Evolutionary conservation across 805 yeast species (phyloP).

Genomic region (Metschnikowia cerradonensis): DNA sequence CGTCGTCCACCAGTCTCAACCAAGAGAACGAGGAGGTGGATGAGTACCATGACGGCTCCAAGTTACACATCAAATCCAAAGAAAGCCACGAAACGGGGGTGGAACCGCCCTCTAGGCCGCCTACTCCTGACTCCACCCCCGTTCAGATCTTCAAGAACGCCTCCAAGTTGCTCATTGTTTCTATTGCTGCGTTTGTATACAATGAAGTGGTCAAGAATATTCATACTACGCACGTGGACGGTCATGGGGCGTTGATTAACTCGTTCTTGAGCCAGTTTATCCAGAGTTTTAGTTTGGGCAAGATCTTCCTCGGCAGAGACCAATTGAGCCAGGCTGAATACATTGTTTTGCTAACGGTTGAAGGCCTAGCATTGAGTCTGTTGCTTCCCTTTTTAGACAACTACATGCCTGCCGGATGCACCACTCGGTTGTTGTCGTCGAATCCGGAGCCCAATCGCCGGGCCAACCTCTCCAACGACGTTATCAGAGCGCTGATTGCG

Average conservation of each 20-base stretch:
- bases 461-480: constrained; percentile 33
- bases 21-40: constrained; percentile 22
- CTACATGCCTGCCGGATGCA: constrained; percentile 26
- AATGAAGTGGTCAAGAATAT: constrained; percentile 50
- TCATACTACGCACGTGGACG: constrained; percentile 46
- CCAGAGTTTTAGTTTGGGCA: constrained; percentile 21
- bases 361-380: constrained; percentile 58
- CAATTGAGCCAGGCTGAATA: constrained; percentile 1
- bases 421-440: constrained; percentile 34
- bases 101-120: not conserved
- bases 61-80: constrained; percentile 16
- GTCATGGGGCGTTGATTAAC: constrained; percentile 41
- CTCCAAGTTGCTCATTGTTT: constrained; percentile 25
- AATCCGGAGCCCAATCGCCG: constrained; percentile 34
- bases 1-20: constrained; percentile 35
- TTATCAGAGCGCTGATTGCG: constrained; percentile 48
- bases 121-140: not conserved
- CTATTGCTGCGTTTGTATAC: constrained; percentile 49
- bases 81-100: constrained; percentile 8
- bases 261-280: constrained; percentile 26
- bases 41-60: constrained; percentile 18
- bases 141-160: not conserved
- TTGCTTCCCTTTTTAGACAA: constrained; percentile 45
- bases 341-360: constrained; percentile 29
- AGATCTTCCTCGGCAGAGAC: constrained; percentile 1